These are phyloP conservation scores for Gnomoniopsis sp. DNA, from an alignment of 2,329 filamentous ascomycete genomes.

Conservation along the genomic window DNA sequence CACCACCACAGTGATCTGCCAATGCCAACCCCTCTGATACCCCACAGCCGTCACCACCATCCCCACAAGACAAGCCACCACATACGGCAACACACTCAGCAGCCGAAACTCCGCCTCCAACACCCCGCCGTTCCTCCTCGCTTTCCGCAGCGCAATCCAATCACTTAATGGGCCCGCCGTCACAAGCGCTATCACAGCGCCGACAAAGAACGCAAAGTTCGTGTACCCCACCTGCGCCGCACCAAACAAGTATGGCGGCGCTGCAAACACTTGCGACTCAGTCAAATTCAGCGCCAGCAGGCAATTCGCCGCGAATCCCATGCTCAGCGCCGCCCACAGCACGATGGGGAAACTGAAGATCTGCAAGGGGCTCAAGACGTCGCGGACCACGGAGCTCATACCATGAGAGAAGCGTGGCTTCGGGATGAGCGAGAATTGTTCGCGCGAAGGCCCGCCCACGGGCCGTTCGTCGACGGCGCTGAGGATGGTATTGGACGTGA, in stretches of 20 bases:
- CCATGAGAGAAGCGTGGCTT: slow-evolving; percentile 21
- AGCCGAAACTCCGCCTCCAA: slow-evolving; percentile 45
- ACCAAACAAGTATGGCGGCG: slow-evolving; percentile 42
- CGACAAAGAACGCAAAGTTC: slow-evolving; percentile 42
- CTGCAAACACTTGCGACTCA: slow-evolving; percentile 41
- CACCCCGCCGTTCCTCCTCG: slow-evolving; percentile 37
- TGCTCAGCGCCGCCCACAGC: slow-evolving; percentile 25
- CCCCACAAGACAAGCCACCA: slow-evolving; percentile 38
- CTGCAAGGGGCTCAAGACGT: slow-evolving; percentile 26
- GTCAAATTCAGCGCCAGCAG: slow-evolving; percentile 49
- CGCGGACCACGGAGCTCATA: slow-evolving; percentile 22
- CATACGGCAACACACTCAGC: slow-evolving; percentile 38
- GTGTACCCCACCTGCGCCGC: slow-evolving; percentile 42
- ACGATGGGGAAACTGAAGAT: slow-evolving; percentile 29
- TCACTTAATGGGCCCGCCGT: slow-evolving; percentile 41
- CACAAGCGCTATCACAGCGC: slow-evolving; percentile 35
- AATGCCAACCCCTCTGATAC: slow-evolving; percentile 43
- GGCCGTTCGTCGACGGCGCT: slow-evolving; percentile 4
- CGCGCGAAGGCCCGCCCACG: slow-evolving; percentile 20
- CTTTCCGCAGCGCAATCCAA: slow-evolving; percentile 34
- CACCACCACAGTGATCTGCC: slow-evolving; percentile 42
- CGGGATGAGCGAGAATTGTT: slow-evolving; percentile 26
- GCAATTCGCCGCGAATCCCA: slow-evolving; percentile 29
- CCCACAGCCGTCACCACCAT: slow-evolving; percentile 43
- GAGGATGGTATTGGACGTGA: not conserved